Evolutionary conservation across 352 stramenopile genomes (phyloP), one percentile per base, ranked within the genome.

Genomic region (Aphanomyces euteiches): DNA sequence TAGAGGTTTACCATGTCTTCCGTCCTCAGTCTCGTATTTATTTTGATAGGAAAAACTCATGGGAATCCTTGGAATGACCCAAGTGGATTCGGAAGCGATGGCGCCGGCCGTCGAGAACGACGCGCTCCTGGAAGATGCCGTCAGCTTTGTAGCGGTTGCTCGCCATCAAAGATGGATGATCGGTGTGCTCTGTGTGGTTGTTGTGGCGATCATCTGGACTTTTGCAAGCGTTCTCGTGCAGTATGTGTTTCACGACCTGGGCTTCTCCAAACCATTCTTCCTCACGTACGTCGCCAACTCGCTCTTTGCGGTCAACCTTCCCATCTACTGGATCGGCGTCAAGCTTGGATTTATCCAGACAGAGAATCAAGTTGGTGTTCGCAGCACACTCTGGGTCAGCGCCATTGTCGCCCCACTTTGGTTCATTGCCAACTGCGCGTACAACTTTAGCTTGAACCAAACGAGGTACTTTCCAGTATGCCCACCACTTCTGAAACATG

Each of bases 361-460:
- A 6, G 73, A 79, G 47, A 70, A 73, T 1, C 63, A 63, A 7
- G 78, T 77, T 28, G 60, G 65, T 61, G 77, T 80, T 34, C 74
- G 71, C 13, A 72, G 77, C 37, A 87, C 80, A 17, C 68, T 84
- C 56, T 71, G 76, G 48, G 72, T 84, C 60, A 87, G 82, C 37
- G 75, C 84, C 48, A 81, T 91, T 73, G 80, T 98, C 69, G 90
- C 88, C 48, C 93, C 93, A 8, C 74, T 98, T 21, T 99, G 95
- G 94, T 98, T 98, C 76, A 63, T 96, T 28, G 92, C 92, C 41
- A 98, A 98, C 73, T 97, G 89, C 63, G 85, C 88, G 47, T 98
- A 98, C 80, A 98, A 98, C 77, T 76, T 89, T 47, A 95, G 81
- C 47, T 75, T 98, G 13, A 82, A 88, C 72, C 88, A 90, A 72